Base-by-base conservation (phyloP, 352 stramenopile genomes). In the Globisporangium splendens region DNA sequence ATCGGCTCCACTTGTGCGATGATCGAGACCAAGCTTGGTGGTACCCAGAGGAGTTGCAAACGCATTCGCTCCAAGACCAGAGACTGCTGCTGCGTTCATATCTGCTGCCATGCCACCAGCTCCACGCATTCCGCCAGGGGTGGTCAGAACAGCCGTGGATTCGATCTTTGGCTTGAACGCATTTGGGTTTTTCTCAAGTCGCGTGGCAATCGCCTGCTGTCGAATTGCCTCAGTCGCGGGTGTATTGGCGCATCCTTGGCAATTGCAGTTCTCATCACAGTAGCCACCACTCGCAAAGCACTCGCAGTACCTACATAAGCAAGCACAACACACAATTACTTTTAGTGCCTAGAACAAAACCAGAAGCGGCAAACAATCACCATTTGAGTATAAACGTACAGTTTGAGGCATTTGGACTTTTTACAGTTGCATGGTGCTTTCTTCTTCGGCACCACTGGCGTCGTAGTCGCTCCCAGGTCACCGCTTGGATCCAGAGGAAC, bases 91-190 rank as follows among this genome's bases (percentile, higher is more conserved):
- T n/a, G 22, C 42, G 18, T 21, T 35, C 3, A 44, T 8, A 7
- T 21, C 28, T 17, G 3, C 42, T 18, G 33, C 22, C 5, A 41
- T 58, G 20, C 39, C 21, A n/a, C 17, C n/a, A 24, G 31, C 35
- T 28, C 49, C 15, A 21, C 48, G 56, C 4, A 47, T 33, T 22
- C 67, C 59, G 18, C 49, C 59, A 51, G 50, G 51, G 11, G 54
- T 54, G 3, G 20, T 12, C 10, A 57, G 22, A 33, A 46, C 24
- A 44, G 58, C 31, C 24, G 66, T 74, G 8, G 76, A 81, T 46
- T 88, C 84, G 62, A 98, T 98, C 69, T 98, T 98, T 3, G 92
- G 91, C 57, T 98, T 93, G 82, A 99, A 99, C 4, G 96, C 96
- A 38, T 91, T 86, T 7, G 96, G 96, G 68, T 98, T 98, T 46